Percentiles rank a stretch among this genome's conserved stretches.
Evolutionary conservation across 106 monocot genomes (phyloP).

Genomic region (Cymbidium sinense): DNA sequence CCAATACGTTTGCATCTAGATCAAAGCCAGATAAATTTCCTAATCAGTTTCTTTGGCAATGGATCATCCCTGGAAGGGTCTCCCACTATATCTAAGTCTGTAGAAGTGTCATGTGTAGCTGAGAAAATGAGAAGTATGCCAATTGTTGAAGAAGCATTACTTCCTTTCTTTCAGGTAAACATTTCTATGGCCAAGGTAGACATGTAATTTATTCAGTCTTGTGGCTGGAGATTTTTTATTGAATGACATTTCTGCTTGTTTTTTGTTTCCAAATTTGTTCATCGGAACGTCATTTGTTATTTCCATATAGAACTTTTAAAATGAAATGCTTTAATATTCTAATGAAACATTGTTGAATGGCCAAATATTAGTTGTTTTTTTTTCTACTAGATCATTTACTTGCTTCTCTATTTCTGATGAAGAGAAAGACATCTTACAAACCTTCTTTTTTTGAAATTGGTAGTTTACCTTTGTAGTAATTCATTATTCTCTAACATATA

Average conservation of each 20-base stretch:
- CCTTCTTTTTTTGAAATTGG: background rate
- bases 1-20: constrained; percentile 88
- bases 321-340: background rate
- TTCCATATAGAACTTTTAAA: background rate
- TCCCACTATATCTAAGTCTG: constrained; percentile 22
- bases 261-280: background rate
- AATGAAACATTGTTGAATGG: background rate
- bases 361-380: background rate
- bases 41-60: constrained; percentile 69
- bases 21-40: constrained; percentile 84
- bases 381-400: background rate
- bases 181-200: background rate
- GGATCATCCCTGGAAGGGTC: constrained; percentile 19
- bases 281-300: background rate
- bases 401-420: background rate
- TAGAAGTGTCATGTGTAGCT: constrained; percentile 20
- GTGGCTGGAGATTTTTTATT: background rate
- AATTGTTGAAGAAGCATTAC: constrained; percentile 77
- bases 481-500: background rate
- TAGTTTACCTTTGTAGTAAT: background rate
- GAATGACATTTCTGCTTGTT: background rate
- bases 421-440: background rate
- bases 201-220: background rate
- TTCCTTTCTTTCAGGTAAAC: constrained; percentile 95
- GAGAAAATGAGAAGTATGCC: constrained; percentile 22